Evolutionary conservation across 768 basidiomycete species (phyloP).

Genomic region (Tricholoma sp.): DNA sequence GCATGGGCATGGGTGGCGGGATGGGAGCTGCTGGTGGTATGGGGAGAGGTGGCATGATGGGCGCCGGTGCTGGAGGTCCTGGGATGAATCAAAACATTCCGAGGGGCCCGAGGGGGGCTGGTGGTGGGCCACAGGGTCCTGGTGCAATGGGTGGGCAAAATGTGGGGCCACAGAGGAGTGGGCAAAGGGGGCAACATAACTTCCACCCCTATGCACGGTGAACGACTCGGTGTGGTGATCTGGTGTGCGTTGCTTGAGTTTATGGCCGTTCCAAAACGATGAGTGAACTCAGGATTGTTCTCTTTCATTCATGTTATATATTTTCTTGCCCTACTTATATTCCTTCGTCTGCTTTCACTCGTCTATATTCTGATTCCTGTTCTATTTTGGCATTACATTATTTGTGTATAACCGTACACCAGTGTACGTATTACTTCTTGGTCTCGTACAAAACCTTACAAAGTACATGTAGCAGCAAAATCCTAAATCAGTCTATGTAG

Average conservation of each 20-base stretch:
- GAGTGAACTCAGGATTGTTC: not conserved
- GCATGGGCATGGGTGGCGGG: slow-evolving; percentile 34
- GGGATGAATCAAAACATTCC: slow-evolving; percentile 54
- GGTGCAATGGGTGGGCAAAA: slow-evolving; percentile 43
- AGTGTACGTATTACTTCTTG: not conserved
- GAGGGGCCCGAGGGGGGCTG: slow-evolving; percentile 58
- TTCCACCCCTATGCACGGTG: slow-evolving; percentile 83
- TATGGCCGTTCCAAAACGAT: not conserved
- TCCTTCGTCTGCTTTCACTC: not conserved
- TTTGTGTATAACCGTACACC: not conserved
- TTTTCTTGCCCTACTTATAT: not conserved
- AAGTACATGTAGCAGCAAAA: no score
- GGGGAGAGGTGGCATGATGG: slow-evolving; percentile 36
- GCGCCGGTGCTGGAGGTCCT: slow-evolving; percentile 29
- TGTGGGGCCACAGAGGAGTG: slow-evolving; percentile 69
- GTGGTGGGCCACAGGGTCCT: slow-evolving; percentile 36
- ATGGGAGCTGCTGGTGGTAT: slow-evolving; percentile 35
- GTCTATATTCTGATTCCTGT: not conserved
- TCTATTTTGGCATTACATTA: not conserved
- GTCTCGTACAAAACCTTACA: not conserved
- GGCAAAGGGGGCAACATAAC: slow-evolving; percentile 72
- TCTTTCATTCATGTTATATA: not conserved
- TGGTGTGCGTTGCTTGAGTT: not conserved
- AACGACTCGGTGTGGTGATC: not conserved
- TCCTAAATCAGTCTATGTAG: no score